phyloP scores from a whole-genome alignment of 2,329 filamentous ascomycete species.

The Ilyonectria mors-panacis region DNA sequence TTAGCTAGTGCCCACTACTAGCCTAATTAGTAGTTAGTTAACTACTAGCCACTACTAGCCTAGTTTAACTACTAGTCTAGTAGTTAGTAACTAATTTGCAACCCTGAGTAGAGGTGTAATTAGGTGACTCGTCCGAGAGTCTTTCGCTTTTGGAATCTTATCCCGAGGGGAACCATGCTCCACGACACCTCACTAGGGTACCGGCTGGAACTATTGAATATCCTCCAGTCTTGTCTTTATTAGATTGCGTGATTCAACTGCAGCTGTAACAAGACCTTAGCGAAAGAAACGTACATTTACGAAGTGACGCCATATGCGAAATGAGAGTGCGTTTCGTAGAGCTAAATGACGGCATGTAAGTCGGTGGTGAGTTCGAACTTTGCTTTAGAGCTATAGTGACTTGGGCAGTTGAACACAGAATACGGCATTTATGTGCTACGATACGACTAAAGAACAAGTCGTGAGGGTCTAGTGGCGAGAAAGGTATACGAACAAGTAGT shows the following conservation, averaged over 20 bases:
- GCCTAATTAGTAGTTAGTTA: too few species aligned
- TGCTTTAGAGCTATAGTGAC: neutral
- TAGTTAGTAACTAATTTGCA: too few species aligned
- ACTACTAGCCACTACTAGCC: too few species aligned
- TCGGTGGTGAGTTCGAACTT: neutral
- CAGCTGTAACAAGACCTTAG: neutral
- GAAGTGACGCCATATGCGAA: neutral
- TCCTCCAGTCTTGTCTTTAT: neutral
- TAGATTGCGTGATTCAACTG: constrained; percentile 3
- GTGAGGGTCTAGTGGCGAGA: too few species aligned
- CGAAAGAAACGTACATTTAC: neutral
- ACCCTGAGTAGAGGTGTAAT: neutral
- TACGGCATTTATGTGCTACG: neutral
- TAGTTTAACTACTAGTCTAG: too few species aligned
- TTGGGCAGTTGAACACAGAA: neutral
- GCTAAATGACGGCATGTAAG: neutral
- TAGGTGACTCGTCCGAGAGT: constrained; percentile 1
- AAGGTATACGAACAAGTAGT: too few species aligned
- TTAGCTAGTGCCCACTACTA: too few species aligned
- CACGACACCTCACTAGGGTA: too few species aligned
- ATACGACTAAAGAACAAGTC: constrained; percentile 1
- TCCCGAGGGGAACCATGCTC: neutral
- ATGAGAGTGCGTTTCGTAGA: neutral
- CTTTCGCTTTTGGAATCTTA: neutral
- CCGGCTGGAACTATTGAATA: neutral